Base-by-base conservation (phyloP, 805 yeast genomes). In the Yarrowia deformans region DNA sequence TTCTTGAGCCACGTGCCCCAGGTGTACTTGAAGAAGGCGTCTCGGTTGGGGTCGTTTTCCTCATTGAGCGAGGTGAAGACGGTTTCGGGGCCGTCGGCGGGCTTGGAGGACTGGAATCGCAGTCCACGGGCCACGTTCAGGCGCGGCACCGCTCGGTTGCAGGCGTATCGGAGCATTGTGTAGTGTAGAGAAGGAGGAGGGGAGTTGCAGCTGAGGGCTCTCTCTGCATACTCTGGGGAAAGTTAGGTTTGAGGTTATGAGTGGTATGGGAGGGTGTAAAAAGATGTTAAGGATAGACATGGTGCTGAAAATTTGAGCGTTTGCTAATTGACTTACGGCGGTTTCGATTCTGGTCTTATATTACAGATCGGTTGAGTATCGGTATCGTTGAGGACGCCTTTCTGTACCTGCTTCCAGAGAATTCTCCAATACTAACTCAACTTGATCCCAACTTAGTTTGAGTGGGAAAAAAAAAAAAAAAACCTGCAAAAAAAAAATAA, bases 1-100 rank as follows among this genome's bases (percentile, higher is more conserved):
- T 94, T 86, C 72, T 84, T 86, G 74, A 93, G 81, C 98, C 98
- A 94, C 8, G 97, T 85, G 60, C 99, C 99, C 97, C 98, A 94
- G 2, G 95, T 83, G 77, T 93, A 94, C 74, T 90, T 87, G 82
- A 91, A 94, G 75, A 95, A 91, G 52, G 61, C 63, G 35, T 66
- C 61, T 32, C 69, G 60, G 50, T 66, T 50, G 52, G 69, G 69
- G n/a, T 66, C 69, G 43, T 66, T 66, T n/a, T 66, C 69, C 50
- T 66, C 69, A 16, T 50, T 52, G 52, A 66, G 69, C 6, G 69
- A 52, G 19, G 69, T 66, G 61, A 66, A 66, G 43, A 66, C 69
- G 34, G 69, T 66, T 14, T 66, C 52, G 37, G 69, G 69, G 9
- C 48, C 56, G n/a, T 48, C 39, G 35, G 40, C 35, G 34, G 69